Base-by-base conservation (phyloP, 1,139 yeast genomes). In the Spathaspora jeffriesii region DNA sequence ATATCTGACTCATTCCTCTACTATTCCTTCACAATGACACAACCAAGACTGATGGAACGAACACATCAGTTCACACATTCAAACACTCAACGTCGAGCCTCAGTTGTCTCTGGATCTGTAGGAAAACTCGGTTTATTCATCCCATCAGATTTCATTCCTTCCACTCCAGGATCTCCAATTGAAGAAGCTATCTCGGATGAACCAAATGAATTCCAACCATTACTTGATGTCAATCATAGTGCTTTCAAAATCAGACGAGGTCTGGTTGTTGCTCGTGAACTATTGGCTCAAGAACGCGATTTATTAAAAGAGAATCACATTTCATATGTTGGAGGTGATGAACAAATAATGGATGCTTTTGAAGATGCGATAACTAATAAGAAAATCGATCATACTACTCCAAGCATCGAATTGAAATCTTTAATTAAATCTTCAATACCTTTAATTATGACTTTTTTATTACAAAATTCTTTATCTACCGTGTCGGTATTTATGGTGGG, bases 401-500 rank as follows among this genome's bases (percentile, higher is more conserved):
- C 60, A 2, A 23, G 47, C 4, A 53, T 64, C 30, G 86, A 81
- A 54, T 58, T 78, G 30, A 66, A 64, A 48, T 65, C 71, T 9
- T 62, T 81, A 27, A 45, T 72, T 10, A 59, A 59, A 45, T 71
- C 82, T 1, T 76, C 84, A 0, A 58, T 81, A 14, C 85, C 86
- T 0, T 63, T 81, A 40, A 78, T 81, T 9, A 51, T 76, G 42
- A 81, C 86, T 0, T 81, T 81, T 49, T 63, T 81, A 22, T 63
- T 81, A 41, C 84, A 81, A 56, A 78, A 77, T 53, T 80, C 85
- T 1, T 63, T 81, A 18, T 76, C 83, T 9, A 79, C 83, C 1
- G 82, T 80, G 15, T 79, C 84, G 1, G 81, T 81, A 8, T 77
- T 81, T 54, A 73, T 78, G 18, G 85, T 81, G 25, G 85, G 86